Conservation (phyloP, 768 basidiomycete genomes). For the Tephrocybe sp. region DNA sequence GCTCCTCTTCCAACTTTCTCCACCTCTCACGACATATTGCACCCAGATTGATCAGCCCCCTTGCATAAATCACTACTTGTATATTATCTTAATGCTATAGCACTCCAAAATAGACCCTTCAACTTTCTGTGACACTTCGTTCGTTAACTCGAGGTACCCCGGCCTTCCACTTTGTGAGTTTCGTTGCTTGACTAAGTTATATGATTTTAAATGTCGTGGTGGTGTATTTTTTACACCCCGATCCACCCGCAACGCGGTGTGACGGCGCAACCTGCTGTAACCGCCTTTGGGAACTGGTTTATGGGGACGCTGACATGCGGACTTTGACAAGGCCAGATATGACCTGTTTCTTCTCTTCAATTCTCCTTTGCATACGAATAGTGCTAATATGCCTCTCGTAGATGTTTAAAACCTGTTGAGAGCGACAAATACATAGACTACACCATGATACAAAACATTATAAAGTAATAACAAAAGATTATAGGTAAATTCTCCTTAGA, state of each 20-base stretch:
- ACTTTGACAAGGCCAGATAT: slow-evolving; percentile 88
- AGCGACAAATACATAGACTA: slow-evolving; percentile 1
- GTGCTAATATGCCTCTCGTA: slow-evolving; percentile 6
- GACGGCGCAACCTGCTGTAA: slow-evolving; percentile 39
- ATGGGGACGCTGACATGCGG: slow-evolving; percentile 47
- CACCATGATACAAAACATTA: slow-evolving; percentile 4
- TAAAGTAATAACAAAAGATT: slow-evolving; percentile 14
- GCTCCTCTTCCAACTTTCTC: neutral
- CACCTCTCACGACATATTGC: slow-evolving; percentile 10
- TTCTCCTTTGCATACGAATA: slow-evolving; percentile 1
- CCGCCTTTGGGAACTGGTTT: slow-evolving; percentile 53
- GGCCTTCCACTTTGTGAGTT: neutral
- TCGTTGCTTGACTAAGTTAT: slow-evolving; percentile 13
- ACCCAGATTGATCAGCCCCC: slow-evolving; percentile 85
- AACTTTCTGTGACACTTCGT: neutral
- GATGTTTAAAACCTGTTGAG: neutral
- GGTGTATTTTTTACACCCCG: slow-evolving; percentile 42
- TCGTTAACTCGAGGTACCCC: neutral
- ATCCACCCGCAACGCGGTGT: slow-evolving; percentile 20
- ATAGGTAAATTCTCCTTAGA: slow-evolving; percentile 75
- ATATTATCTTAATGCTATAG: slow-evolving; percentile 27
- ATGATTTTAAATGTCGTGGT: slow-evolving; percentile 75
- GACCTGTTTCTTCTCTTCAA: slow-evolving; percentile 36
- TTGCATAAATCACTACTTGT: slow-evolving; percentile 55
- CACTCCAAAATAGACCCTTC: slow-evolving; percentile 18